Evolutionary conservation across 768 basidiomycete genomes (phyloP), one percentile per base, ranked within the genome.

Genomic region (Amyloporia xantha): DNA sequence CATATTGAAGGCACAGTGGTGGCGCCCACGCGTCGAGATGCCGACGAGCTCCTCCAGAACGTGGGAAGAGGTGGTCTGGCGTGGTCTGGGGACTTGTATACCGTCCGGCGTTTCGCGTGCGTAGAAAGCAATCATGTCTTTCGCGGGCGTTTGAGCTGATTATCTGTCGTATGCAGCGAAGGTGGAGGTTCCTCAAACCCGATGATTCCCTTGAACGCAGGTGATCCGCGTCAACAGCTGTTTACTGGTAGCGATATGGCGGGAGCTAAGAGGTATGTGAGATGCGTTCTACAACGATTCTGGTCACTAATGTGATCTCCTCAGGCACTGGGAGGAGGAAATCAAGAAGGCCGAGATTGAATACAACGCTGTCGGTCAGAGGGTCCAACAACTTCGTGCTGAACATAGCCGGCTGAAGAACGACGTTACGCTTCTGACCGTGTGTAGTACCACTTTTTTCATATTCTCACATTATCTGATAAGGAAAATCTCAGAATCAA

Each of bases 1-100:
- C 68, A 63, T 38, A 88, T 96, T 43, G 96, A 99, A 64, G 71
- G 74, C 12, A 76, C 73, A 2, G 65, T 91, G 7, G 73, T 98
- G 19, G 79, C 86, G 0, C 60, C 57, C 2, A 77, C 69, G 6
- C 89, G 91, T 66, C 62, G 59, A 0, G 77, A 82, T 30, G 93
- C 79, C 1, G 80, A 92, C 51, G 54, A 68, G 1, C 65, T 75
- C 21, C 66, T 86, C 35, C 53, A 66, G 39, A 51, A 55, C 11
- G 57, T 81, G 21, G 57, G 63, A 6, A 63, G 72, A 20, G 76
- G 76, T n/a, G n/a, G n/a, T n/a, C 62, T 62, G 10, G 84, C 80
- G 4, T 84, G 80, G 79, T 75, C 82, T 4, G 71, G 69, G 1
- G 86, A 90, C 57, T 62, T 64, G 11, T 86, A 82, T 68, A 64